Percentiles rank a stretch among this genome's conserved stretches.
phyloP scores from a whole-genome alignment of 257 asterid species.

The Ilex aquifolium region DNA sequence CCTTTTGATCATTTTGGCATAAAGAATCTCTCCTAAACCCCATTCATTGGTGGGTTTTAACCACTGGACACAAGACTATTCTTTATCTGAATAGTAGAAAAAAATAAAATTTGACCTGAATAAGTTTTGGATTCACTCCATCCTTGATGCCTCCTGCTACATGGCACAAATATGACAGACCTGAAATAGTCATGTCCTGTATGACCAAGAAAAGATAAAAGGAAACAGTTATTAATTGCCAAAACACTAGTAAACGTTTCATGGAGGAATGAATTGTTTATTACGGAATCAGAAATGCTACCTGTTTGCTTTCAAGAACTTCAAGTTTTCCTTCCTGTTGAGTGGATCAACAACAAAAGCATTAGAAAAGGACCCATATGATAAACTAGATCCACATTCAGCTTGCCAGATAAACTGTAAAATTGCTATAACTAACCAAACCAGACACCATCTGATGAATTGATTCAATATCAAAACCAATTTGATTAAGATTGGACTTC shows the following conservation, averaged over 20 bases:
- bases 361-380: conserved; percentile 5
- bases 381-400: not conserved
- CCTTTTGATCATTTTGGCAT: no score
- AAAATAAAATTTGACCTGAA: conserved; percentile 38
- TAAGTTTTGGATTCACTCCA: conserved; percentile 38
- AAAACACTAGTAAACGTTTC: not conserved
- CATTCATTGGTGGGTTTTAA: not conserved
- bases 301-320: conserved; percentile 83
- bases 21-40: not conserved
- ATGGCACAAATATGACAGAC: conserved; percentile 78
- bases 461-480: conserved; percentile 53
- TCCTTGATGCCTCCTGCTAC: conserved; percentile 52
- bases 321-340: conserved; percentile 74
- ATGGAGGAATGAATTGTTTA: not conserved
- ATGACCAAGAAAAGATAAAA: not conserved
- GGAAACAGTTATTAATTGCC: not conserved
- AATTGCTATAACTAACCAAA: conserved; percentile 39
- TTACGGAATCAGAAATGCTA: conserved; percentile 8
- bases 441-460: conserved; percentile 73
- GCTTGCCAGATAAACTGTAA: not conserved
- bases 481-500: conserved; percentile 56
- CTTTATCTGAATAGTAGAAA: not conserved
- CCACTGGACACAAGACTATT: not conserved
- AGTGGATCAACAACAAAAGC: conserved; percentile 15
- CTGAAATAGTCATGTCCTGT: conserved; percentile 75